Percentiles rank a stretch among this genome's conserved stretches.
phyloP scores from a whole-genome alignment of 106 monocot genomes.

The Platanthera guangdongensis region DNA sequence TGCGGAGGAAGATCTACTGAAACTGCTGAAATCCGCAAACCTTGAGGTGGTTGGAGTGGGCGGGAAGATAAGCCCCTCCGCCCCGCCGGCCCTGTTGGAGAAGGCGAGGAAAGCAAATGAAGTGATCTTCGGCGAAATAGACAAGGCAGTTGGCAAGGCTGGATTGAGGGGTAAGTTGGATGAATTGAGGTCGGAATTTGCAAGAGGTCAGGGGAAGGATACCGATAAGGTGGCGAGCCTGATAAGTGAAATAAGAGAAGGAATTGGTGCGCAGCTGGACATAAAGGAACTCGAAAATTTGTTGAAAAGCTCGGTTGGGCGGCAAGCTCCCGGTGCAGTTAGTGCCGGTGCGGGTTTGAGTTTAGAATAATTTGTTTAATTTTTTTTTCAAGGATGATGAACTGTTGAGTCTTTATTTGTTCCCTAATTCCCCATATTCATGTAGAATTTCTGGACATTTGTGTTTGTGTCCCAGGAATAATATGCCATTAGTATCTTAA shows the following conservation, averaged over 20 bases:
- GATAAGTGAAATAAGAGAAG: constrained; percentile 45
- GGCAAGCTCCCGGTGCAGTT: not conserved
- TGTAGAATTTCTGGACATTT: too few species aligned
- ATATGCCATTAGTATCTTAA: too few species aligned
- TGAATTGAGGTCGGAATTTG: constrained; percentile 42
- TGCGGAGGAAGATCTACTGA: constrained; percentile 34
- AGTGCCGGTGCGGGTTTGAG: not conserved
- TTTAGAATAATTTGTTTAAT: not conserved
- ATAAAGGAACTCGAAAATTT: constrained; percentile 25
- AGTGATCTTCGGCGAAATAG: constrained; percentile 39
- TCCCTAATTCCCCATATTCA: not conserved
- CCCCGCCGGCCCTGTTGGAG: constrained; percentile 35
- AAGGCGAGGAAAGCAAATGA: constrained; percentile 34
- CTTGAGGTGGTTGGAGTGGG: constrained; percentile 39
- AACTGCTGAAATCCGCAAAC: constrained; percentile 40
- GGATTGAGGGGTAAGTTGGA: constrained; percentile 47
- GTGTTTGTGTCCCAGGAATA: too few species aligned
- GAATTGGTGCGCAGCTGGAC: constrained; percentile 34
- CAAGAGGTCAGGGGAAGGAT: constrained; percentile 26
- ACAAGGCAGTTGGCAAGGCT: constrained; percentile 24
- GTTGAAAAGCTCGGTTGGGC: not conserved
- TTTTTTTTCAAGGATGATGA: not conserved
- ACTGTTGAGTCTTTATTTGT: not conserved
- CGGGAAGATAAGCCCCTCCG: constrained; percentile 27
- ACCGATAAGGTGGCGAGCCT: constrained; percentile 34